Evolutionary conservation across 176 grass and related monocot species (phyloP), one percentile per base, ranked within the genome.

Genomic region (Hordeum vulgare): DNA sequence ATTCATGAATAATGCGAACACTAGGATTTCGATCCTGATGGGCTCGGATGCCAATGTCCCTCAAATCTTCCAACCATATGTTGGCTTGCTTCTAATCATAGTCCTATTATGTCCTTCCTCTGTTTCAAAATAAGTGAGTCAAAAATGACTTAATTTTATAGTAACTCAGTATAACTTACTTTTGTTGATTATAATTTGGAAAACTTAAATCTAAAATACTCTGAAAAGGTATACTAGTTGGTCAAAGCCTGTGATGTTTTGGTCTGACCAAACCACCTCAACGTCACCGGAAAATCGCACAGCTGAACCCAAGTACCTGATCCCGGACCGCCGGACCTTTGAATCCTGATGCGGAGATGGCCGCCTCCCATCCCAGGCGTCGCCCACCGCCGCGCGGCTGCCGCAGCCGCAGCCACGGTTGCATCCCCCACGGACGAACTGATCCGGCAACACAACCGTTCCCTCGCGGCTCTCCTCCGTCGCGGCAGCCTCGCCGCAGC

Each of bases 401-500:
- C 40, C 3, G 27, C 67, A 7, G 67, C 67, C 23, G 21, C 37
- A 14, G 37, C 68, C 8, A 72, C 70, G 23, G 26, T 12, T 7
- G 53, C 61, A 42, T 5, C 49, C 24, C 39, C 61, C 41, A 5
- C 47, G 39, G 36, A 77, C 49, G 58, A 33, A 4, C 71, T 86
- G 2, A 2, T 90, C 67, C 81, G 86, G 45, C 65, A 61, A 3
- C 88, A 83, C 67, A 96, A 97, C 84, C 83, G 82, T 53, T 82
- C 81, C 15, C 84, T 94, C 18, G 26, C 69, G 3, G 63, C 29
- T 2, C 89, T 94, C 28, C 83, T 94, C 77, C 84, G 78, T 20
- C 13, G 71, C 37, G 89, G 91, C 61, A 89, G 84, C 76, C 75
- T 93, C 37, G 69, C 34, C 21, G 89, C 76, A 23, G 94, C 94